phyloP scores from a whole-genome alignment of 2,329 filamentous ascomycete species.

The Hymenoscyphus occultus region DNA sequence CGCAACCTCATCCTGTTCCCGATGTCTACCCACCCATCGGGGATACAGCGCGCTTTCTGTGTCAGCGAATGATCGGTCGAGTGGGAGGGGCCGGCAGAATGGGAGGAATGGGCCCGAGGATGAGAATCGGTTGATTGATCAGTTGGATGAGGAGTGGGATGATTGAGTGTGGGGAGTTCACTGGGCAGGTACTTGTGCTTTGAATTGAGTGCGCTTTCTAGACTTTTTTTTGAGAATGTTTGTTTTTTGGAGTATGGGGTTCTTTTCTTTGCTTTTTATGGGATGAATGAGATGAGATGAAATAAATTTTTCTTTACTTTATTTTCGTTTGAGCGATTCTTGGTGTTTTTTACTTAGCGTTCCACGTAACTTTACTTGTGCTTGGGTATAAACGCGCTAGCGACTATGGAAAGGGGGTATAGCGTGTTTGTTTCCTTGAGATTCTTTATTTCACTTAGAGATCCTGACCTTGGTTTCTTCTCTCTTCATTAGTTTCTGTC shows the following conservation, averaged over 20 bases:
- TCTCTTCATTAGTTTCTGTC: too few species aligned
- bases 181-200: too few species aligned
- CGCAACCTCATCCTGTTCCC: slow-evolving; percentile 64
- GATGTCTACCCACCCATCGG: slow-evolving; percentile 60
- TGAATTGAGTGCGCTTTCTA: background rate
- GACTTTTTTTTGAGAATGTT: background rate
- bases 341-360: too few species aligned
- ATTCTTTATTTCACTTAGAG: too few species aligned
- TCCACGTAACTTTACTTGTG: too few species aligned
- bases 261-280: background rate
- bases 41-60: slow-evolving; percentile 65
- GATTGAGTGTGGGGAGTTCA: slow-evolving; percentile 49
- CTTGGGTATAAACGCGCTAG: too few species aligned
- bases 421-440: too few species aligned
- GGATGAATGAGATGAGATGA: too few species aligned
- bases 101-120: slow-evolving; percentile 55
- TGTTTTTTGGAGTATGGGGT: background rate
- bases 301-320: too few species aligned
- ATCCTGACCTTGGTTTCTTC: too few species aligned
- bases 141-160: slow-evolving; percentile 96
- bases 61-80: slow-evolving; percentile 50
- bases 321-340: too few species aligned
- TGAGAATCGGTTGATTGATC: slow-evolving; percentile 91
- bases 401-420: too few species aligned
- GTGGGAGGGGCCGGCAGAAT: slow-evolving; percentile 26